Base-by-base conservation (phyloP, 345 rosid species). In the Pistacia vera region DNA sequence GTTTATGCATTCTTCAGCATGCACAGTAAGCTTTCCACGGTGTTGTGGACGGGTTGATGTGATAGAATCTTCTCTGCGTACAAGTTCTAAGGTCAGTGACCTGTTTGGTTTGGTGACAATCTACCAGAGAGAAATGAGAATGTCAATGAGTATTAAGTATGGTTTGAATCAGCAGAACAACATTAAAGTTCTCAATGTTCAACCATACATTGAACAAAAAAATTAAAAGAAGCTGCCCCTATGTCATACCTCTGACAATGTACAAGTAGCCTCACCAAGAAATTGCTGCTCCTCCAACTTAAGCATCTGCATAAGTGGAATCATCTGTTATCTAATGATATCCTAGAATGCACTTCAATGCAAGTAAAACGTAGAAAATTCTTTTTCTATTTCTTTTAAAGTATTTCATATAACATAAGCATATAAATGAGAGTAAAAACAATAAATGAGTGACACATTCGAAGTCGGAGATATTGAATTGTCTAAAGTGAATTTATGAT, bases 1-100 rank as follows among this genome's bases (percentile, higher is more conserved):
- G 85, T 81, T 87, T 81, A 88, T 69, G 71, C 88, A 90, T 83
- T 95, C 98, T 88, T 93, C 98, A 54, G 95, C 95, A 84, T 85
- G 97, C 68, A 93, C 88, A 38, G 81, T 77, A 79, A 95, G 90
- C 80, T 88, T 91, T 25, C 97, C 97, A 77, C 64, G 5, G 62
- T 81, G 74, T 46, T 68, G 86, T 59, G 85, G 72, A 71, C 36
- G 74, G 62, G 83, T 75, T 55, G 88, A 77, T 63, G 87, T 28
- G 72, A 68, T 79, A 69, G 67, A 79, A 76, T 89, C 88, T 79
- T 85, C 94, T 80, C 85, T 87, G 74, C 33, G 81, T 65, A 79
- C 80, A 66, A 95, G 94, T 81, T 84, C 87, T 75, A 91, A 76
- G 79, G 84, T 87, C 76, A 87, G 71, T 14, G 87, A 74, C 85